Evolutionary conservation across 2,329 filamentous ascomycete genomes (phyloP), one percentile per base, ranked within the genome.

Genomic region (Cryphonectria nitschkei): DNA sequence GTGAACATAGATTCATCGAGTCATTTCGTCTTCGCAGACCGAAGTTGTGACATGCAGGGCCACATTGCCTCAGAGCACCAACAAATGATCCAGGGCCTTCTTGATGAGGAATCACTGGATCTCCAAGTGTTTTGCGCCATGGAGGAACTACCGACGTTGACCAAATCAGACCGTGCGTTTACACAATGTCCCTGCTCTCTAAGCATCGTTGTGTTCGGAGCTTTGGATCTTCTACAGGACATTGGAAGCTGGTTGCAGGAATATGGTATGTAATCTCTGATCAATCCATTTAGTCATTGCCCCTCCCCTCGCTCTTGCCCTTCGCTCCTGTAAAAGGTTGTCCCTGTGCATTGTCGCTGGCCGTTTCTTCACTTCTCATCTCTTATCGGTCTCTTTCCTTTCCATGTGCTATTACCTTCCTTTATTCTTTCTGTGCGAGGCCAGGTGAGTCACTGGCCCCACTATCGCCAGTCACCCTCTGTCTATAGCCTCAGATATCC

Each of bases 81-180:
- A 2, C 58, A 60, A 3, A 50, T 72, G 29, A 14, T 73, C 4
- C 50, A 71, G 3, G 70, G 62, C 0, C 58, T 74, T 16, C 58
- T 74, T 0, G 61, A 65, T 13, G 72, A 73, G 5, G 3, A 26
- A 4, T 60, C 70, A 0, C 6, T 74, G 1, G 16, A 43, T 7
- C 50, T 73, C 1, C 43, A 69, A 19, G 64, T 58, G 2, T 69
- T 58, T 2, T 74, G 72, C n/a, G 22, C 16, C 14, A 16, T 70
- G 2, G 50, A 54, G 41, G 5, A 19, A 26, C 1, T 11, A 41
- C 7, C 13, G 9, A 13, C 43, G 58, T 8, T 50, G 1, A 16
- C 62, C 60, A 34, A 7, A 60, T 13, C 32, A 7, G 52, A 32
- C n/a, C 37, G 26, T 7, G 32, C 16, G 2, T 29, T 65, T 26